Conservation (phyloP, 768 basidiomycete genomes). For the Psilocybe subaeruginosa region DNA sequence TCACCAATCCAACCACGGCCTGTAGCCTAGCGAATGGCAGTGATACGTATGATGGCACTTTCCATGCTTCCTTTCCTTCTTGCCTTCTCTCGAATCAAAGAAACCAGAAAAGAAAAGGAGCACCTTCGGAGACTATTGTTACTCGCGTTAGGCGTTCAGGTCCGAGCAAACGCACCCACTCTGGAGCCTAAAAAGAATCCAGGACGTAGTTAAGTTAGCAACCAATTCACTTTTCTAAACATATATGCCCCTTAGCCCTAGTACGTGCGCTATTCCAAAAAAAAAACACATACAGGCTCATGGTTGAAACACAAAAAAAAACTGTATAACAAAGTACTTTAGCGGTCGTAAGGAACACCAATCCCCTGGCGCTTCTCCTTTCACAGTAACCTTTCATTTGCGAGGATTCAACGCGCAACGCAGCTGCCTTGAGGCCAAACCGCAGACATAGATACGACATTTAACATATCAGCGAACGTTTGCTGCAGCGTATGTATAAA, state of each 20-base stretch:
- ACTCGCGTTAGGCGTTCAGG: slow-evolving; percentile 1
- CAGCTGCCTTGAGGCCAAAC: slow-evolving; percentile 8
- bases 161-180: background rate
- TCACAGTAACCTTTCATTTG: slow-evolving; percentile 14
- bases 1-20: background rate
- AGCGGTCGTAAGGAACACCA: background rate
- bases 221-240: background rate
- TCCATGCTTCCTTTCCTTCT: slow-evolving; percentile 2
- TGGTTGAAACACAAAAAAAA: background rate
- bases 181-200: background rate
- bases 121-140: slow-evolving; percentile 9
- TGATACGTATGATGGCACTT: slow-evolving; percentile 1
- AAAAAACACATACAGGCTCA: background rate
- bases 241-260: background rate
- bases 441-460: background rate
- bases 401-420: slow-evolving; percentile 12
- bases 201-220: background rate
- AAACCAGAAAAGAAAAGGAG: background rate
- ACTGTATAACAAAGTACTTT: background rate
- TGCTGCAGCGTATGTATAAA: too few species aligned
- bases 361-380: slow-evolving; percentile 9
- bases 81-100: background rate
- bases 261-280: background rate
- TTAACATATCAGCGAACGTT: background rate
- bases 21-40: background rate